phyloP scores from a whole-genome alignment of 306 rosid genomes.

The Rosa multiflora region DNA sequence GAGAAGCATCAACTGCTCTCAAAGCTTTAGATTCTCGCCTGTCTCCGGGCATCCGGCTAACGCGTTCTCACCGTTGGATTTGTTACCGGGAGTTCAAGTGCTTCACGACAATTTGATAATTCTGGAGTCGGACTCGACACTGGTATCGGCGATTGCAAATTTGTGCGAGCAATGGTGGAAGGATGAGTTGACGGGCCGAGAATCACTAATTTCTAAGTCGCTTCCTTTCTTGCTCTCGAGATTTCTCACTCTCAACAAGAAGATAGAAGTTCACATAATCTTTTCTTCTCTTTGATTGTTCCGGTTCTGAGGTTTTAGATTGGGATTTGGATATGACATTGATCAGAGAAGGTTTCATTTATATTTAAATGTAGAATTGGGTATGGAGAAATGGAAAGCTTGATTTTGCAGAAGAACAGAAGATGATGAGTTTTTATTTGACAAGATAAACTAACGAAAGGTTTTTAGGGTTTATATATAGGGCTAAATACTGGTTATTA shows the following conservation, averaged over 20 bases:
- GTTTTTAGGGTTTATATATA: too few species aligned
- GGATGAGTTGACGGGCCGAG: slow-evolving; percentile 56
- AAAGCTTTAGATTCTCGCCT: slow-evolving; percentile 52
- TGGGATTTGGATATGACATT: too few species aligned
- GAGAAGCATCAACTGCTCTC: slow-evolving; percentile 31
- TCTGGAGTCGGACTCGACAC: slow-evolving; percentile 54
- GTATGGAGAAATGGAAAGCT: too few species aligned
- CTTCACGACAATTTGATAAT: slow-evolving; percentile 63
- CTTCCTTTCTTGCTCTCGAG: slow-evolving; percentile 67
- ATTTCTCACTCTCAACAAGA: slow-evolving; percentile 63
- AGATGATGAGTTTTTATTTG: too few species aligned
- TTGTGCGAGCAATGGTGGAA: slow-evolving; percentile 95
- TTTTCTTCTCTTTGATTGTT: neutral
- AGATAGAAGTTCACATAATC: slow-evolving; percentile 78
- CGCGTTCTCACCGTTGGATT: slow-evolving; percentile 40
- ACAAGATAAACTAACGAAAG: too few species aligned
- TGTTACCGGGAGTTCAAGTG: slow-evolving; percentile 55
- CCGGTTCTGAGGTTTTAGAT: too few species aligned
- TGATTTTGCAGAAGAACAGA: too few species aligned
- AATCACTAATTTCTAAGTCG: slow-evolving; percentile 71
- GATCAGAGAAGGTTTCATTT: too few species aligned
- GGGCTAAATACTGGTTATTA: too few species aligned
- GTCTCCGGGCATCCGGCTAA: slow-evolving; percentile 57
- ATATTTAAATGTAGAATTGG: too few species aligned
- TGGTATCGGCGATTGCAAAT: slow-evolving; percentile 46